Evolutionary conservation across 768 basidiomycete species (phyloP).

Genomic region (Leccinellum rugosiceps): DNA sequence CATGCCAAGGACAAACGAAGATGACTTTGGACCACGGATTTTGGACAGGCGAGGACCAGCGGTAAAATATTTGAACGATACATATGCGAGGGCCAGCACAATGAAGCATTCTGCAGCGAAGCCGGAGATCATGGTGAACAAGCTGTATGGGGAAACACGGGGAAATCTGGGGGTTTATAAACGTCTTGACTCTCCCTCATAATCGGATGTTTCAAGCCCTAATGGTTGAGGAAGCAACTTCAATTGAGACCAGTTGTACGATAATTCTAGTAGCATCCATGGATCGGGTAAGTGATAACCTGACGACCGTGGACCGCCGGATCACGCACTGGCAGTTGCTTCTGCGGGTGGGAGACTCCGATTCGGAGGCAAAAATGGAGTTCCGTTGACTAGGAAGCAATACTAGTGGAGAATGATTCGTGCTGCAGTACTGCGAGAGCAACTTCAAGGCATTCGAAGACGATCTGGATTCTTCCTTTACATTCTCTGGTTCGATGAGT

Average conservation of each 20-base stretch:
- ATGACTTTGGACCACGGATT: constrained; percentile 20
- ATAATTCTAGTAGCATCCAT: too few species aligned
- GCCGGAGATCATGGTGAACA: constrained; percentile 10
- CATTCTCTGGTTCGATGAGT: too few species aligned
- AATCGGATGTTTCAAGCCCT: background rate
- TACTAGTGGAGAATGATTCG: too few species aligned
- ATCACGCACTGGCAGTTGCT: too few species aligned
- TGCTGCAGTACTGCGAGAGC: too few species aligned
- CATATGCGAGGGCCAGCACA: constrained; percentile 8
- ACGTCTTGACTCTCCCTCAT: too few species aligned
- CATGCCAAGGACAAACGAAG: constrained; percentile 22
- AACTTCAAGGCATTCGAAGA: too few species aligned
- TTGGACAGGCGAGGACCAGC: constrained; percentile 1
- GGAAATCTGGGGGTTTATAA: background rate
- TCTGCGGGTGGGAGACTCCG: too few species aligned
- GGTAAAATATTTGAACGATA: background rate
- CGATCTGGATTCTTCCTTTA: too few species aligned
- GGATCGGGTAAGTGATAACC: background rate
- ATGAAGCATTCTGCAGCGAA: background rate
- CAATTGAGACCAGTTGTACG: background rate
- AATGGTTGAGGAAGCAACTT: background rate
- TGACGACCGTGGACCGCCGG: too few species aligned
- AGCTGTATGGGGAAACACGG: background rate
- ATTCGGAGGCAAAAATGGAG: too few species aligned
- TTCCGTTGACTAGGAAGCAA: too few species aligned